Conservation (phyloP, 306 rosid genomes). For the Inga leiocalycina region DNA sequence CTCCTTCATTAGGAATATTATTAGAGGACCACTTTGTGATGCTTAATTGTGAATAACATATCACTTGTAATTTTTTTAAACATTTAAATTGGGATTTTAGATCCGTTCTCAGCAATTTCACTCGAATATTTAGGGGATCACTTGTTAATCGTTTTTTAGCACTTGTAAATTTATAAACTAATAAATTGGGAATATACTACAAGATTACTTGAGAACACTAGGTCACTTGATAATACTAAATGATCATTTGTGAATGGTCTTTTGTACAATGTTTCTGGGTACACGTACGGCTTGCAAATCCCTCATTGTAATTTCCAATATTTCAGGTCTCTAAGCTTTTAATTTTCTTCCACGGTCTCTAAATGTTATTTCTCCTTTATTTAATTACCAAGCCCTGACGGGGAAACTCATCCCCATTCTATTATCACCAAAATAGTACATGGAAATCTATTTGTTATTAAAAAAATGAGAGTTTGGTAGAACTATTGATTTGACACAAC, state of each 20-base stretch:
- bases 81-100: not conserved
- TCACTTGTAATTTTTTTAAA: too few species aligned
- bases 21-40: too few species aligned
- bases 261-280: not conserved
- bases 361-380: not conserved
- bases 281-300: not conserved
- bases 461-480: not conserved
- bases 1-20: too few species aligned
- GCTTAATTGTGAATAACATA: too few species aligned
- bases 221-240: not conserved
- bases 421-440: not conserved
- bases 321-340: not conserved
- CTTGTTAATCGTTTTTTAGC: not conserved
- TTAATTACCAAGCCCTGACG: not conserved
- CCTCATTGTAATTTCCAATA: not conserved
- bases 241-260: not conserved
- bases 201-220: not conserved
- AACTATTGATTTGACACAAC: too few species aligned
- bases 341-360: not conserved
- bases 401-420: not conserved
- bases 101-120: not conserved
- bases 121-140: not conserved
- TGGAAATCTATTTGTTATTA: not conserved
- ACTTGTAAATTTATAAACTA: not conserved
- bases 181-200: not conserved